Conservation (phyloP, 192 early-diverging fungal species). For the Phycomyces blakesleeanus region DNA sequence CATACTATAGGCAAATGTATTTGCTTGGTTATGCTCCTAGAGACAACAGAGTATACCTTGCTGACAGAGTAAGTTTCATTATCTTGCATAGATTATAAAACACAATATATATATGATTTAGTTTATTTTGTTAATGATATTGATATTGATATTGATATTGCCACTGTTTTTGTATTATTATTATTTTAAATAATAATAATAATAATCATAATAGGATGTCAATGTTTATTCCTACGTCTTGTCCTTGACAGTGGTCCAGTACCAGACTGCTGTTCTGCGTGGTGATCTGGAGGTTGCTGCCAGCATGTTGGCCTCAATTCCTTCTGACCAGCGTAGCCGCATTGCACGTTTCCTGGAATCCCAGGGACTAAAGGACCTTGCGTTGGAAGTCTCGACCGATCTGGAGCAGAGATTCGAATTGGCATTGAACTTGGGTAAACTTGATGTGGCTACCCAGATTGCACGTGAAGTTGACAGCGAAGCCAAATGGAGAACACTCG, state of each 20-base stretch:
- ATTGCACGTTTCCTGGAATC: conserved; percentile 95
- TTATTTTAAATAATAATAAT: no score
- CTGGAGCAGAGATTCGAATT: conserved; percentile 95
- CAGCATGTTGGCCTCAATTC: conserved; percentile 77
- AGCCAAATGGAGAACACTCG: conserved; percentile 91
- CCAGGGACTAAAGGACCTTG: conserved; percentile 88
- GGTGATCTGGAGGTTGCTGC: conserved; percentile 86
- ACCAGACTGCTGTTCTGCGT: conserved; percentile 95
- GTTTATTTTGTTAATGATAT: no score
- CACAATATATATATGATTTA: no score
- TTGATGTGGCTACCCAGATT: conserved; percentile 84
- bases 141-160: no score
- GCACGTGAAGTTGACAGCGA: conserved; percentile 81
- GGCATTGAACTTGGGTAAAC: conserved; percentile 78
- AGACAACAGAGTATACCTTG: conserved; percentile 91
- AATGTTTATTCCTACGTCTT: conserved; percentile 86
- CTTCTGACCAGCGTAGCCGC: conserved; percentile 81
- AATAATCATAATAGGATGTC: no score
- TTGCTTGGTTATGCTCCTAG: conserved; percentile 91
- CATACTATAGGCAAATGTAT: conserved; percentile 65
- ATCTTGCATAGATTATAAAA: no score
- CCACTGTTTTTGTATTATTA: no score
- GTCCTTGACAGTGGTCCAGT: conserved; percentile 93
- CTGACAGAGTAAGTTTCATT: conserved; percentile 80
- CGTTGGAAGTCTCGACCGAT: conserved; percentile 92